Evolutionary conservation across 2,329 filamentous ascomycete species (phyloP).

Genomic region (Colletotrichum sp.): DNA sequence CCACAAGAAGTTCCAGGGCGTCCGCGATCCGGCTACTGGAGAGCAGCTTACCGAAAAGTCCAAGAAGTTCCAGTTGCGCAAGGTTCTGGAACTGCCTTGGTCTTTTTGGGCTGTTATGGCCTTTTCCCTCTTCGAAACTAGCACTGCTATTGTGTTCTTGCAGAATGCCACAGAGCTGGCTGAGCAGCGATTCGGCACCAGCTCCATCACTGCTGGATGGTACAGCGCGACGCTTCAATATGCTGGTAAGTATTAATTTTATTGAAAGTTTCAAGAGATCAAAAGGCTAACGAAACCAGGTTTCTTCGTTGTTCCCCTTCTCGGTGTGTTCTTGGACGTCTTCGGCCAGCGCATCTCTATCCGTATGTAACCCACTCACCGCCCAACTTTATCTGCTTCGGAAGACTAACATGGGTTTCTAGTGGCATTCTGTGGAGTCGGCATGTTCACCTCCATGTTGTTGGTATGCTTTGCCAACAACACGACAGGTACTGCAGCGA

Average conservation of each 20-base stretch:
- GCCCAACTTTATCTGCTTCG: not conserved
- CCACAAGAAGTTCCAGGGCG: conserved; percentile 49
- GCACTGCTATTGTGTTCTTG: conserved; percentile 56
- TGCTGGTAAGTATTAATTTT: conserved; percentile 20
- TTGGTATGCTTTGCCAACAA: conserved; percentile 57
- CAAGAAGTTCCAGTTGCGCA: conserved; percentile 59
- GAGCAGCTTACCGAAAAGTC: conserved; percentile 64
- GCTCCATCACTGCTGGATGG: conserved; percentile 62
- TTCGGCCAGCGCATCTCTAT: conserved; percentile 56
- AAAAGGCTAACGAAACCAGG: not conserved
- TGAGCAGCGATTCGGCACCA: conserved; percentile 61
- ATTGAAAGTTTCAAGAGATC: accelerated
- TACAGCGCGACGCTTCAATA: conserved; percentile 64
- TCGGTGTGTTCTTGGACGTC: conserved; percentile 62
- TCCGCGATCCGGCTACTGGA: conserved; percentile 59
- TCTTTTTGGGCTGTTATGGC: conserved; percentile 59
- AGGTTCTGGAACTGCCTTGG: conserved; percentile 63
- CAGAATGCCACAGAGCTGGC: conserved; percentile 67
- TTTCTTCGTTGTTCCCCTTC: conserved; percentile 63
- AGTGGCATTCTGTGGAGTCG: conserved; percentile 48
- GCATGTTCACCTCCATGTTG: conserved; percentile 53
- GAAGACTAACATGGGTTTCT: not conserved
- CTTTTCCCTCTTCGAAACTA: conserved; percentile 65
- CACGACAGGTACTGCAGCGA: conserved; percentile 57
- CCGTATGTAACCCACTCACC: conserved; percentile 23